These are phyloP conservation scores for Neocatenulostroma microsporum DNA, from an alignment of 2,329 filamentous ascomycete species.

Conservation along the genomic window DNA sequence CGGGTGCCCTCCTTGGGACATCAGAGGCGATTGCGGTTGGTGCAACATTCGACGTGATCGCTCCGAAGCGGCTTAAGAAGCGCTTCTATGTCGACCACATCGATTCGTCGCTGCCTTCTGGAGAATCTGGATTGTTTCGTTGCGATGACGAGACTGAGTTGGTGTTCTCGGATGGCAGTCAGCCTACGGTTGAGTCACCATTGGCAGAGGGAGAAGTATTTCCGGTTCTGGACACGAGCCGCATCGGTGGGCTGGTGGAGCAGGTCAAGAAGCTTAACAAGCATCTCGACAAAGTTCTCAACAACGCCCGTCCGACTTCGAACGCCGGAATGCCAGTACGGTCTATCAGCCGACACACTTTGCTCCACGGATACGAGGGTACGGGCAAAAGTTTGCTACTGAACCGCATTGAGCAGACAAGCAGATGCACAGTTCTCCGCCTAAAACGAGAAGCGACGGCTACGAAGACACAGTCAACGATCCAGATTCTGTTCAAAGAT, in stretches of 20 bases:
- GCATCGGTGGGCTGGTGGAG: slow-evolving; percentile 59
- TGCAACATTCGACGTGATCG: slow-evolving; percentile 60
- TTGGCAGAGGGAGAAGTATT: neutral
- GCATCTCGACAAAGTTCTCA: slow-evolving; percentile 43
- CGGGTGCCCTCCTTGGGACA: slow-evolving; percentile 37
- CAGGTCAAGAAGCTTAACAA: slow-evolving; percentile 61
- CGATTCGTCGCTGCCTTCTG: slow-evolving; percentile 25
- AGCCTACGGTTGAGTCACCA: neutral
- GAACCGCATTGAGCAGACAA: slow-evolving; percentile 52
- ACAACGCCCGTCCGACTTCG: neutral
- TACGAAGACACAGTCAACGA: slow-evolving; percentile 40
- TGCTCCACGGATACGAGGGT: slow-evolving; percentile 73
- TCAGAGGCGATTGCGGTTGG: slow-evolving; percentile 64
- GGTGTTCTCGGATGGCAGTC: slow-evolving; percentile 8
- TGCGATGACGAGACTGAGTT: slow-evolving; percentile 18
- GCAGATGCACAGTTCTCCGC: slow-evolving; percentile 58
- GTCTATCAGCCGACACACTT: slow-evolving; percentile 44
- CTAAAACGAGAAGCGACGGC: slow-evolving; percentile 44
- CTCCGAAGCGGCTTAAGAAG: slow-evolving; percentile 49
- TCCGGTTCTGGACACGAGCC: slow-evolving; percentile 29
- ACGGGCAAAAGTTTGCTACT: slow-evolving; percentile 78
- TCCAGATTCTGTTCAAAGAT: slow-evolving; percentile 62
- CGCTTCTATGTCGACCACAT: slow-evolving; percentile 57
- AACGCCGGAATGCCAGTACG: neutral
- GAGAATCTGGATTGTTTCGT: slow-evolving; percentile 14